phyloP scores from a whole-genome alignment of 2,329 filamentous ascomycete species.

The Pseudocercospora ulei region DNA sequence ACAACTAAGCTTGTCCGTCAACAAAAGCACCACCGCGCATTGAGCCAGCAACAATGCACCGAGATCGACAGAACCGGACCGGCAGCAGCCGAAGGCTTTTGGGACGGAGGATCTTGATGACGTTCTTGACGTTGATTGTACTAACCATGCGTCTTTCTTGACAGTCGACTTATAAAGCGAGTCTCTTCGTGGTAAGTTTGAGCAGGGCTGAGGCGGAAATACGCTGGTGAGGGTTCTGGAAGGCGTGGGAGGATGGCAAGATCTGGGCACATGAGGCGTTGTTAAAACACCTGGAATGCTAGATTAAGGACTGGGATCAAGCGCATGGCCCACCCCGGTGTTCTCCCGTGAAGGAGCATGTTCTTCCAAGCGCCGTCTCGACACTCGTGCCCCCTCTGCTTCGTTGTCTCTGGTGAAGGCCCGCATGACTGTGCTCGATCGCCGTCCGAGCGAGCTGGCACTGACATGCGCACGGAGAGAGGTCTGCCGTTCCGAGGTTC shows the following conservation, averaged over 20 bases:
- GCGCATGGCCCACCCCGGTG: too few relatives aligned
- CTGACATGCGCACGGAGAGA: too few relatives aligned
- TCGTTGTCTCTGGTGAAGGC: too few relatives aligned
- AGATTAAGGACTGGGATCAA: constrained; percentile 1
- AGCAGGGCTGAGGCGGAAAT: too few relatives aligned
- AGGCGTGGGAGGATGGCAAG: neutral
- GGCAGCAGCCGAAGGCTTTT: constrained; percentile 9
- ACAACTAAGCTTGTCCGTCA: constrained; percentile 6
- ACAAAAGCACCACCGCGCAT: constrained; percentile 1
- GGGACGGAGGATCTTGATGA: neutral
- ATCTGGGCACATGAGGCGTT: constrained; percentile 1
- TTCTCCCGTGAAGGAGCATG: too few relatives aligned
- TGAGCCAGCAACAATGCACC: constrained; percentile 2
- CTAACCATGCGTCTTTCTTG: constrained; percentile 5
- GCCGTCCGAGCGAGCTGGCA: too few relatives aligned
- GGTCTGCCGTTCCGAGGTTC: too few relatives aligned
- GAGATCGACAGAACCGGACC: constrained; percentile 2
- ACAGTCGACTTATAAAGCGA: constrained; percentile 4
- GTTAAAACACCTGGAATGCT: constrained; percentile 1
- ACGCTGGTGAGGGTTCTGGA: constrained; percentile 6
- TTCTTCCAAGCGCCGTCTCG: too few relatives aligned
- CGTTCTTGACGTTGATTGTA: constrained; percentile 5
- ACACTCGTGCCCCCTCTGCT: too few relatives aligned
- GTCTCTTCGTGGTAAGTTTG: too few relatives aligned
- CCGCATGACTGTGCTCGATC: too few relatives aligned